These are phyloP conservation scores for Didymellaceae sp. DNA, from an alignment of 2,329 filamentous ascomycete genomes.

Conservation along the genomic window DNA sequence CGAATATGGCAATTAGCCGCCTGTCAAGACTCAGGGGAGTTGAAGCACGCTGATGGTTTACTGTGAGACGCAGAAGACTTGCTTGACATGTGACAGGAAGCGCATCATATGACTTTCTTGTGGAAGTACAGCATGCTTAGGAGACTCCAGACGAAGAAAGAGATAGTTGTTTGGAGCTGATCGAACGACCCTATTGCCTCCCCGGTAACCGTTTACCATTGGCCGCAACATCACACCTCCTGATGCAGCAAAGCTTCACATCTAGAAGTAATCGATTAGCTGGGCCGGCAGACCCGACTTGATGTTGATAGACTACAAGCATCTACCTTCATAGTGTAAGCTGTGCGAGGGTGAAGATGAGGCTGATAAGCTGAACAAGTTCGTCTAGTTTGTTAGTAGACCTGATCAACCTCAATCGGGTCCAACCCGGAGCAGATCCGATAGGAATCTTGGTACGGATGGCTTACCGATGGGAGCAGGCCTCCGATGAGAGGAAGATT, in stretches of 20 bases:
- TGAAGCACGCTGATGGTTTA: constrained; percentile 1
- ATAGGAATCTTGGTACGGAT: constrained; percentile 1
- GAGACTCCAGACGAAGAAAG: not conserved
- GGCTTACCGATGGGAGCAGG: constrained; percentile 2
- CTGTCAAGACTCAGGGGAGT: not conserved
- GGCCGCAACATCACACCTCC: no score
- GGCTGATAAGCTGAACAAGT: no score
- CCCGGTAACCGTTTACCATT: no score
- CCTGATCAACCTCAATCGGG: not conserved
- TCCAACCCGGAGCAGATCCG: constrained; percentile 1
- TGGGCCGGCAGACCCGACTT: no score
- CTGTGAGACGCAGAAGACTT: not conserved
- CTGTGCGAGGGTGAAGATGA: no score
- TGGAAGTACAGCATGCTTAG: not conserved
- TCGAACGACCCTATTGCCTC: no score
- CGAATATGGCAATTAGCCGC: constrained; percentile 3
- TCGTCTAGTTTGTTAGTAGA: no score
- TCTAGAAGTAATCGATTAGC: no score
- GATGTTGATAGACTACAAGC: no score
- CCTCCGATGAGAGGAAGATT: not conserved
- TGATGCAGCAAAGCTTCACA: no score
- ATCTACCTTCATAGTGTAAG: no score
- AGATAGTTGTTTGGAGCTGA: no score
- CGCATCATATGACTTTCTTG: not conserved
- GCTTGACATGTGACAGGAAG: constrained; percentile 3